Evolutionary conservation across 495 filamentous ascomycete species (phyloP), one percentile per base, ranked within the genome.

Genomic region (Penicillium robsamsonii): DNA sequence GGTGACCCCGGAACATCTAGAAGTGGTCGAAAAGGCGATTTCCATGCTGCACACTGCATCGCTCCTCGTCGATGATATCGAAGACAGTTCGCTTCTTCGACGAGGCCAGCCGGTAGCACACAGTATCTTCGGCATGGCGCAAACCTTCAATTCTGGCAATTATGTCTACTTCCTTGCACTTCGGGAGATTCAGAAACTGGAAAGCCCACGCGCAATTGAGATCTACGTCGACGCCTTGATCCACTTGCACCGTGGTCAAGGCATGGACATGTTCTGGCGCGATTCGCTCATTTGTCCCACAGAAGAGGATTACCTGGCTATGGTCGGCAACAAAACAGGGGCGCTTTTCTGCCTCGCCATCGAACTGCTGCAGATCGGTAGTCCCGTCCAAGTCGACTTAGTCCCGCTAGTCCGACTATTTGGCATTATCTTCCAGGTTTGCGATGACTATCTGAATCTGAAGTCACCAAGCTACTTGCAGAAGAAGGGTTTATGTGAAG

Each of bases 301-400:
- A 22, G 89, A 92, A 69, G 87, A 91, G 50, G 90, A 96, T 62
- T 97, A 97, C 71, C 78, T 96, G 9, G 87, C 92, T 64, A 96
- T 96, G 92, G 90, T 96, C 20, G 79, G 80, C 47, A 91, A 95
- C 73, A 96, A 97, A 73, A 97, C 93, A 1, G 92, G 93, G 13
- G 91, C 91, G 1, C 78, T 96, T 7, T 96, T 97, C 76, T 80
- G 91, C 41, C 74, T 97, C 12, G 89, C 88, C 15, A 79, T 96
- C 58, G 87, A 89, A 70, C 78, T 97, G 38, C 92, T 96, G 24
- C 40, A 20, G 45, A 49, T 49, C 5, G 38, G 13, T 41, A 41
- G 17, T 6, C 38, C 5, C 13, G 2, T n/a, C 15, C 5, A n/a
- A 2, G 17, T 20, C 11, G 35, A 10, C n/a, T 41, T 5, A 33